Base-by-base conservation (phyloP, 805 yeast genomes). In the Debaryomyces prosopidis region DNA sequence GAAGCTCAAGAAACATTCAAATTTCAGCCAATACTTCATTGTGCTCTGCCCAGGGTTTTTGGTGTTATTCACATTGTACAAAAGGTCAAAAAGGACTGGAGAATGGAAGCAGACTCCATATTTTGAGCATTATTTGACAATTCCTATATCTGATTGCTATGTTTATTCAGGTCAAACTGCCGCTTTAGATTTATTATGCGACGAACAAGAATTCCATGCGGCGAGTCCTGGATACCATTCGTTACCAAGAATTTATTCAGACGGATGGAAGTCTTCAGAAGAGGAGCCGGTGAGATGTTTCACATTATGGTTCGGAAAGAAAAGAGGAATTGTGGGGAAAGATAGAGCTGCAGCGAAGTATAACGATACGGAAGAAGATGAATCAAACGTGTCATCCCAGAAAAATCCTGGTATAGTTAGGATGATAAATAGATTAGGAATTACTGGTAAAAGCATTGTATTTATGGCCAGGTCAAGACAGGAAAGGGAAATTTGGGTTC, bases 251-350 rank as follows among this genome's bases (percentile, higher is more conserved):
- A 69, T 85, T 0, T 90, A 87, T 58, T 66, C 76, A 1, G 96
- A 90, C 63, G 97, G 97, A 0, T 86, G 95, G 89, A 78, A 75
- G 51, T 85, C 95, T 2, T 71, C 81, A 7, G 98, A 92, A 55
- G 87, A 84, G 39, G 94, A 88, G 52, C 54, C 74, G n/a, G 66
- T 80, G 20, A 71, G 96, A 40, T 82, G 94, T 50, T 90, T 92
- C 56, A 87, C 94, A 0, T 54, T 92, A 2, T 90, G 97, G 96
- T 80, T 84, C 63, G 92, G 90, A 0, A 75, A 76, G 5, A 86
- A 84, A 52, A 66, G 84, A 45, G 64, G 73, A 2, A 65, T 80
- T 46, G 57, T 73, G 23, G 52, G 54, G 14, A 40, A 42, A 18
- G 54, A 51, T 20, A 50, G 45, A 33, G 33, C 46, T 7, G 27